phyloP scores from a whole-genome alignment of 306 rosid genomes.

The Vigna trinervia region DNA sequence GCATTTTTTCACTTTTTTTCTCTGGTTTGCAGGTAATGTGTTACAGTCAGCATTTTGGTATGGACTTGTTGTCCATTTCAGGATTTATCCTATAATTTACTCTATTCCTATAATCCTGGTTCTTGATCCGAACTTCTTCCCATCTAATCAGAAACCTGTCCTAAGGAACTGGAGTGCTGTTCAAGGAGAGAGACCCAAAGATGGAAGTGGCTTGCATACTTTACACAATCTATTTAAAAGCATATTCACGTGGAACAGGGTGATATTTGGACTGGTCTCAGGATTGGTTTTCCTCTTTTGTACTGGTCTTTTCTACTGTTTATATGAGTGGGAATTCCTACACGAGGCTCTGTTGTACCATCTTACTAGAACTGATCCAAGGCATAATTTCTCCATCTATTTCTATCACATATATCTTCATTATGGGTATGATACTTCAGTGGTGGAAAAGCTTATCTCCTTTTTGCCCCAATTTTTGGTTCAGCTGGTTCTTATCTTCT shows the following conservation, averaged over 20 bases:
- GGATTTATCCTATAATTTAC: constrained; percentile 89
- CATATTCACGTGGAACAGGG: constrained; percentile 65
- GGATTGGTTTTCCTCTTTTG: constrained; percentile 69
- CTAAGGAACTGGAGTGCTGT: constrained; percentile 66
- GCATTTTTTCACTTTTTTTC: constrained; percentile 29
- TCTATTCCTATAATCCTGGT: constrained; percentile 78
- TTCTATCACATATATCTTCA: constrained; percentile 92
- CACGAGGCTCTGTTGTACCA: constrained; percentile 87
- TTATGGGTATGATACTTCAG: constrained; percentile 59
- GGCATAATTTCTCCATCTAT: constrained; percentile 91
- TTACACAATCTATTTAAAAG: constrained; percentile 56
- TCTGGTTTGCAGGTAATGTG: constrained; percentile 69
- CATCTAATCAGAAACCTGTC: constrained; percentile 63
- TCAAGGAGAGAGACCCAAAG: constrained; percentile 51
- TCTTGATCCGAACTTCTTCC: constrained; percentile 78
- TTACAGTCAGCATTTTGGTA: constrained; percentile 96
- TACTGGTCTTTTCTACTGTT: constrained; percentile 69
- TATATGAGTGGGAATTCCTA: constrained; percentile 87
- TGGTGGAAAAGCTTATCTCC: constrained; percentile 82
- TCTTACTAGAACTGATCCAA: constrained; percentile 90
- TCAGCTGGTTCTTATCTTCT: constrained; percentile 74
- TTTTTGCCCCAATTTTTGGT: constrained; percentile 87
- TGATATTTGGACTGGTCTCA: constrained; percentile 76
- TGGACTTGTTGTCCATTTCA: constrained; percentile 92
- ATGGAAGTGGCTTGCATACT: constrained; percentile 39